Conservation (phyloP, 164 flowering plant genomes). For the Stephania yunnanensis region DNA sequence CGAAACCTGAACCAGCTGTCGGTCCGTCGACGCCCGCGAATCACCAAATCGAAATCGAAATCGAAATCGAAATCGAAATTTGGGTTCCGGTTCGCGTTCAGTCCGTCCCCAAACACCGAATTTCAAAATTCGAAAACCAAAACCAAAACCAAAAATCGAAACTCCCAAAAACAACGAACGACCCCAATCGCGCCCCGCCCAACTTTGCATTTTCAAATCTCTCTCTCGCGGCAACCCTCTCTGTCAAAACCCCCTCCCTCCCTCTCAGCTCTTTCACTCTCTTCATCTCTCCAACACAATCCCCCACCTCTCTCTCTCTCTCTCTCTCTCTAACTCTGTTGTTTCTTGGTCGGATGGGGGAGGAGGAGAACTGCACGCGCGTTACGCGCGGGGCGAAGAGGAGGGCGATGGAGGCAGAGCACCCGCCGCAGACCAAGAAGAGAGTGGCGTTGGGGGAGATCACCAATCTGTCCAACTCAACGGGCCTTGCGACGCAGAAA, state of each 20-base stretch:
- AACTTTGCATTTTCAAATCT: background rate
- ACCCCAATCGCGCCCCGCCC: background rate
- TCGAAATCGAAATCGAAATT: too few relatives aligned
- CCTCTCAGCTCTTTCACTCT: background rate
- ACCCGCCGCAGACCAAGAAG: slow-evolving; percentile 22
- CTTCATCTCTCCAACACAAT: background rate
- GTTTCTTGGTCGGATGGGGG: slow-evolving; percentile 3
- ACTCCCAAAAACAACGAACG: background rate
- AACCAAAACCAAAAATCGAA: background rate
- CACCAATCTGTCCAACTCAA: slow-evolving; percentile 20
- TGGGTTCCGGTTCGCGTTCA: too few relatives aligned
- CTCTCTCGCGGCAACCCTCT: background rate
- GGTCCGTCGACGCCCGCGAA: too few relatives aligned
- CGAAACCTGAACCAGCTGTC: too few relatives aligned
- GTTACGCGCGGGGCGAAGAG: slow-evolving; percentile 33
- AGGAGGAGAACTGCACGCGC: slow-evolving; percentile 27
- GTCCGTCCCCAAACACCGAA: background rate
- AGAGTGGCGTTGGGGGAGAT: slow-evolving; percentile 51
- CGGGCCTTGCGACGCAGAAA: slow-evolving; percentile 10
- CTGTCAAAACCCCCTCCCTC: background rate
- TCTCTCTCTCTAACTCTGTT: slow-evolving; percentile 1
- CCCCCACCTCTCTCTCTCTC: background rate
- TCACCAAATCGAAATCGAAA: too few relatives aligned
- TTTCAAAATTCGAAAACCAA: background rate
- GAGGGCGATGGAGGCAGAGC: slow-evolving; percentile 18